phyloP scores from a whole-genome alignment of 345 rosid species.

The Cardamine resedifolia region DNA sequence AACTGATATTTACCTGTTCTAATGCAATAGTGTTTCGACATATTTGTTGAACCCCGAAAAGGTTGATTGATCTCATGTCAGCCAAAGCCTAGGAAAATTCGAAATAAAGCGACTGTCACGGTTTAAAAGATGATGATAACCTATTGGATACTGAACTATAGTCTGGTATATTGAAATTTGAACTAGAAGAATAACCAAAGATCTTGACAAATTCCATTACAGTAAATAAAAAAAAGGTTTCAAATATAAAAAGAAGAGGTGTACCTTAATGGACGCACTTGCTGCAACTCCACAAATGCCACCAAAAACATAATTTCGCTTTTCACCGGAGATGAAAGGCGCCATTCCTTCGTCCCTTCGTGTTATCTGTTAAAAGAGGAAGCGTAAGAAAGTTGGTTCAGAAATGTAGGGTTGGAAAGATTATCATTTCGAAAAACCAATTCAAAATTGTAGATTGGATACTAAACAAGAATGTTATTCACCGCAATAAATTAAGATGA shows the following conservation, averaged over 20 bases:
- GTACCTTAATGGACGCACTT: constrained; percentile 85
- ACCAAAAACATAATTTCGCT: constrained; percentile 88
- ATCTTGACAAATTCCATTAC: constrained; percentile 2
- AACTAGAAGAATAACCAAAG: neutral
- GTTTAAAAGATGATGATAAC: constrained; percentile 14
- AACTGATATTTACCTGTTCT: constrained; percentile 70
- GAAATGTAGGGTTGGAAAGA: neutral
- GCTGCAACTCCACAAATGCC: constrained; percentile 92
- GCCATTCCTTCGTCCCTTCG: constrained; percentile 95
- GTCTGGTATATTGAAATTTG: neutral
- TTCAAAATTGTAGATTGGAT: constrained; percentile 7
- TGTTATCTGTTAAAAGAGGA: constrained; percentile 61
- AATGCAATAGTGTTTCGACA: constrained; percentile 94
- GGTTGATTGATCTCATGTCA: constrained; percentile 77
- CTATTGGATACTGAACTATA: neutral
- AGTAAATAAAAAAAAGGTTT: neutral
- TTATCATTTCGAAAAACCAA: constrained; percentile 16
- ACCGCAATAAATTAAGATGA: neutral
- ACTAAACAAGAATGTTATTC: constrained; percentile 1
- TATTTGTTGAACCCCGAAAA: constrained; percentile 99
- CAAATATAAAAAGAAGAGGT: constrained; percentile 10
- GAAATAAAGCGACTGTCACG: neutral
- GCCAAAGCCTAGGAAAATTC: constrained; percentile 64
- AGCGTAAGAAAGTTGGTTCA: constrained; percentile 3
- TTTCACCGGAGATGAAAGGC: constrained; percentile 69